Evolutionary conservation across 169 alveolate genomes (phyloP), one percentile per base, ranked within the genome.

Genomic region (Plasmodium gaboni): DNA sequence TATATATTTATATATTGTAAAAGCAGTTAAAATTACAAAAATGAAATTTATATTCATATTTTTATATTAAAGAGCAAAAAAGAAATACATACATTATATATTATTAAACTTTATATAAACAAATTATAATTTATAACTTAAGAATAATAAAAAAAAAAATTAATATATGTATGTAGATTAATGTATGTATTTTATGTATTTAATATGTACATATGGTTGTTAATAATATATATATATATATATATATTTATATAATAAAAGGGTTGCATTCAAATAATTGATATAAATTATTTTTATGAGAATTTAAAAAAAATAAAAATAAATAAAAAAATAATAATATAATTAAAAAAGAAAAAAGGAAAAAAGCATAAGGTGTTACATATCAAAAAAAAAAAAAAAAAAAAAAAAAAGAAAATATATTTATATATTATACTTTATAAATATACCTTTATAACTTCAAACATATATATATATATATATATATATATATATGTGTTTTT

Each of bases 271-370:
- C 68, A 42, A 76, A 76, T 65, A 68, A 76, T 50, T 46, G 24
- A 46, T 64, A 50, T 50, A 60, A 60, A 46, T 19, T 19, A 76
- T 76, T 64, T 64, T 65, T 65, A 80, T 26, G 73, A 32, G 55
- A 80, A 64, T 76, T 80, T 67, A 10, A 80, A 80, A 80, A 80
- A 80, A n/a, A n/a, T n/a, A n/a, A 68, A 42, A 80, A 55, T 38
- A 55, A 80, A 80, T 67, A 80, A 42, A 26, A 28, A 28, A 38
- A 80, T 26, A 68, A 51, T 53, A 48, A 55, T n/a, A 24, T 32
- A 48, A 60, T 24, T 59, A 59, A 59, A 19, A 38, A 46, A 50
- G 32, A 32, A 2, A 32, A 32, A 32, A 32, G 6, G 42, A 32
- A 32, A 32, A 32, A 32, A 32, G 42, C 3, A 32, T 32, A 55